phyloP scores from a whole-genome alignment of 2,329 filamentous ascomycete genomes.

The Akanthomyces lecanii region DNA sequence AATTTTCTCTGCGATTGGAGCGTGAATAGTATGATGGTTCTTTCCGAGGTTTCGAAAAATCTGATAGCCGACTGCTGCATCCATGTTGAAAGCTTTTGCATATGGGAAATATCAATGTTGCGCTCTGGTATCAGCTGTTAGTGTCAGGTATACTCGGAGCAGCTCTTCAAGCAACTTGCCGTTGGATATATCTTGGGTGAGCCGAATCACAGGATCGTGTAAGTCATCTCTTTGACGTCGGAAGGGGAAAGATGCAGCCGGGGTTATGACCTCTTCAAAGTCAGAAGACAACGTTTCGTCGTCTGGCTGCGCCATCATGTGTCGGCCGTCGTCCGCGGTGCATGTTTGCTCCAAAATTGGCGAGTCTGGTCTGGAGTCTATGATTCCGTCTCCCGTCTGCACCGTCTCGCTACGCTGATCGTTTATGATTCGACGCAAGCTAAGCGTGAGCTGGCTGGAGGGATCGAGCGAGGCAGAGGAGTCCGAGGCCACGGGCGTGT shows the following conservation, averaged over 20 bases:
- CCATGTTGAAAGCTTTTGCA: slow-evolving; percentile 36
- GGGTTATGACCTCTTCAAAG: slow-evolving; percentile 6
- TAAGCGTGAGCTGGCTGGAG: slow-evolving; percentile 6
- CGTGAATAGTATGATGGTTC: not conserved
- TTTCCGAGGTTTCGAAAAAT: slow-evolving; percentile 37
- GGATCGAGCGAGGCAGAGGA: not conserved
- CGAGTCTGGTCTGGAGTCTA: not conserved
- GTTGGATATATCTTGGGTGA: slow-evolving; percentile 34
- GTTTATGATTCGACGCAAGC: slow-evolving; percentile 7
- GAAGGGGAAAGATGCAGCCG: slow-evolving; percentile 42
- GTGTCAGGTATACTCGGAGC: not conserved
- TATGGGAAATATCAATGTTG: not conserved
- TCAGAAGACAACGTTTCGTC: slow-evolving; percentile 3
- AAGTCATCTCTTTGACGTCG: slow-evolving; percentile 30
- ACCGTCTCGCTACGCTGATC: not conserved
- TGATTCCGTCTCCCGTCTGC: not conserved
- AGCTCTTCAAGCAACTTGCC: slow-evolving; percentile 22
- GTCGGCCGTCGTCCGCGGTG: not conserved
- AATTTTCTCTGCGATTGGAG: slow-evolving; percentile 8
- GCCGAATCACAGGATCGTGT: slow-evolving; percentile 31
- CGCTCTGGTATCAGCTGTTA: not conserved
- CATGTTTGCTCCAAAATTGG: not conserved
- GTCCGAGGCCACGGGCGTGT: not conserved
- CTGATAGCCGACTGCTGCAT: slow-evolving; percentile 42
- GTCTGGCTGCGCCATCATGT: not conserved